Conservation (phyloP, 352 stramenopile species). For the Proteromonas lacertae region DNA sequence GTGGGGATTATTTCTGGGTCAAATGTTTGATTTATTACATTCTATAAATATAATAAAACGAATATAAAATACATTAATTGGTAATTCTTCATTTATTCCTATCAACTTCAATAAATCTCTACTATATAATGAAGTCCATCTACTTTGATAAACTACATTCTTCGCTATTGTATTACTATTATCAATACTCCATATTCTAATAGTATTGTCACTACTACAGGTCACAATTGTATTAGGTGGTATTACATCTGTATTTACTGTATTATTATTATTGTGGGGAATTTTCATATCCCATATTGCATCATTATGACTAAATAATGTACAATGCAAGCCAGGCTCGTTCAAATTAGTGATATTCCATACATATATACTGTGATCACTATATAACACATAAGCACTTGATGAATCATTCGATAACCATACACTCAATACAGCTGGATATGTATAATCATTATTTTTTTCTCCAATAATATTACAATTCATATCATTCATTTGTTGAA, state of each 20-base stretch:
- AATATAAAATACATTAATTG: too few species aligned
- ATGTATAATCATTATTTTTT: too few species aligned
- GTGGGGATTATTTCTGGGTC: too few species aligned
- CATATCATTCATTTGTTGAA: too few species aligned
- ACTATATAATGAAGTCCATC: not conserved
- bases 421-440: too few species aligned
- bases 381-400: not conserved
- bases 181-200: constrained; percentile 34
- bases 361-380: not conserved
- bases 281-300: constrained; percentile 1
- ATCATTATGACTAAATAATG: not conserved
- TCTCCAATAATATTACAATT: too few species aligned
- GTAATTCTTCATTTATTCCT: too few species aligned
- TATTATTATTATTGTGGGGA: not conserved
- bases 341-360: constrained; percentile 1
- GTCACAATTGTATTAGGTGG: constrained; percentile 32
- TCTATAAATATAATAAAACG: too few species aligned
- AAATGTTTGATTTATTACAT: too few species aligned
- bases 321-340: not conserved
- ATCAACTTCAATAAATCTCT: not conserved
- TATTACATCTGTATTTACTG: constrained; percentile 2
- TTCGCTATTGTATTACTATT: not conserved
- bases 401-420: too few species aligned
- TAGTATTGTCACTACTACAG: constrained; percentile 35
- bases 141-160: constrained; percentile 2